These are phyloP conservation scores for Choiromyces venosus DNA, from an alignment of 495 filamentous ascomycete genomes.

Conservation along the genomic window DNA sequence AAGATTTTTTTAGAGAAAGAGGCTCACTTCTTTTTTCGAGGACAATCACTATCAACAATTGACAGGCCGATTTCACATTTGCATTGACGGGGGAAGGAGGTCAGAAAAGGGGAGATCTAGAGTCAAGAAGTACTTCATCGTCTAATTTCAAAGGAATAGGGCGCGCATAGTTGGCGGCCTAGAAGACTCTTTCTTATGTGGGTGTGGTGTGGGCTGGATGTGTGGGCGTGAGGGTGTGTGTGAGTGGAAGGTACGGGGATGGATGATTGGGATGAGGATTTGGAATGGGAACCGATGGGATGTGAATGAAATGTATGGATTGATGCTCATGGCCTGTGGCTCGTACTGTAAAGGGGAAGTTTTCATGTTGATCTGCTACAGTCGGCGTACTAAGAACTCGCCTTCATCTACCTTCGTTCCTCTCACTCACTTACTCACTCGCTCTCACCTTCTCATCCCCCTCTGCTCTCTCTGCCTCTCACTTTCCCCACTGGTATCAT, in stretches of 20 bases:
- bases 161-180: background rate
- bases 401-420: background rate
- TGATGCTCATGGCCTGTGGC: slow-evolving; percentile 19
- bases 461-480: background rate
- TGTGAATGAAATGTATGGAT: slow-evolving; percentile 33
- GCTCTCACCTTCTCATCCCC: background rate
- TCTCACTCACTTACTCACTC: background rate
- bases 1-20: background rate
- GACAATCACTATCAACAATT: slow-evolving; percentile 1
- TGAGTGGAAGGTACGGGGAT: slow-evolving; percentile 13
- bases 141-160: slow-evolving; percentile 2
- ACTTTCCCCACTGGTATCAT: background rate
- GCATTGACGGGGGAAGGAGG: background rate
- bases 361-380: slow-evolving; percentile 28
- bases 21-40: background rate
- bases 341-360: slow-evolving; percentile 31
- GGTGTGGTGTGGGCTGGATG: background rate
- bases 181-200: background rate
- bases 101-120: slow-evolving; percentile 1
- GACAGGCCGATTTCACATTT: slow-evolving; percentile 1
- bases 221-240: background rate
- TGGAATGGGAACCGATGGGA: slow-evolving; percentile 37
- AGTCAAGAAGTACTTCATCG: background rate
- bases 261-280: slow-evolving; percentile 35
- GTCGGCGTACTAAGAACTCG: background rate